Percentiles rank a stretch among this genome's conserved stretches.
Conservation (phyloP, 306 rosid genomes). For the Corylus avellana region DNA sequence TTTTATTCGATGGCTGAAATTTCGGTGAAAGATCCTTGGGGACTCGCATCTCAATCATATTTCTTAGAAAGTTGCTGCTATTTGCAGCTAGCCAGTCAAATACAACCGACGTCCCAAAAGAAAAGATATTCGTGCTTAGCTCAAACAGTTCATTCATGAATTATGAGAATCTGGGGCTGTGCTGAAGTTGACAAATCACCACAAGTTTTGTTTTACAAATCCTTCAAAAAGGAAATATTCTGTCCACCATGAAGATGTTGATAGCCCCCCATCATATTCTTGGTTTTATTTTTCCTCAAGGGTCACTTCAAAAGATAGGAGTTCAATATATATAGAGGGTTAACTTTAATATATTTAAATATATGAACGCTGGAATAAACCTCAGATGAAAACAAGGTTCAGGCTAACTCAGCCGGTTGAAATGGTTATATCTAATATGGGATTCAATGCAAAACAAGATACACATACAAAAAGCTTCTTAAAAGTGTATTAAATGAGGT, state of each 20-base stretch:
- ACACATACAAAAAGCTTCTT: constrained; percentile 26
- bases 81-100: constrained; percentile 16
- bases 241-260: constrained; percentile 20
- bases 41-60: neutral
- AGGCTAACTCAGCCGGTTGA: constrained; percentile 38
- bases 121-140: constrained; percentile 43
- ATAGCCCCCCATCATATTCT: constrained; percentile 21
- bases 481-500: constrained; percentile 30
- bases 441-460: constrained; percentile 36
- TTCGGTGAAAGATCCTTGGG: constrained; percentile 8
- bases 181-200: constrained; percentile 6
- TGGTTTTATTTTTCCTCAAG: neutral
- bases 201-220: neutral
- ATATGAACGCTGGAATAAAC: neutral
- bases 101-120: constrained; percentile 19
- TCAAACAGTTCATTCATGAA: constrained; percentile 14
- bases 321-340: too few species aligned
- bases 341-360: too few species aligned
- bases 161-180: constrained; percentile 40
- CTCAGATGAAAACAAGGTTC: constrained; percentile 18
- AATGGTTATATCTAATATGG: constrained; percentile 38
- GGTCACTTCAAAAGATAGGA: neutral
- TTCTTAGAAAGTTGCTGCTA: neutral
- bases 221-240: constrained; percentile 9
- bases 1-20: neutral